A percentile compares a stretch with the other conserved stretches of the same genome.
These are phyloP conservation scores for Coniochaeta ligniaria DNA, from an alignment of 2,329 filamentous ascomycete genomes.

Conservation along the genomic window DNA sequence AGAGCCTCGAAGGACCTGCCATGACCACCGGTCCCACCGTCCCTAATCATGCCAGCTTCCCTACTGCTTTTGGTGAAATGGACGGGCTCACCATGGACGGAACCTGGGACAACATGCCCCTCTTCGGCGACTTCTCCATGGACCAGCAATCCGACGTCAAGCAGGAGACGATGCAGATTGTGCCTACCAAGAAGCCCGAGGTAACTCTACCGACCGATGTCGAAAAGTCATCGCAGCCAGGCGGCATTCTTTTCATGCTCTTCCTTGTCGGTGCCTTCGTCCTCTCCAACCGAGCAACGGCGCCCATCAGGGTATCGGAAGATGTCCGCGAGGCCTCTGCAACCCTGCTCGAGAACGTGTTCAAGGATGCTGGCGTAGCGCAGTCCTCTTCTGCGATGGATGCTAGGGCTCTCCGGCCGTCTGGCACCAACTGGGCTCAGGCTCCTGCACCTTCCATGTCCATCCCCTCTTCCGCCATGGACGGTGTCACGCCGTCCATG, in stretches of 20 bases:
- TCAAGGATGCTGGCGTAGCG: conserved; percentile 69
- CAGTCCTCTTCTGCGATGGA: conserved; percentile 35
- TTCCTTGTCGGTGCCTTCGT: conserved; percentile 95
- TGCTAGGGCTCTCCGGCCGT: conserved; percentile 43
- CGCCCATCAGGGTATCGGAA: conserved; percentile 71
- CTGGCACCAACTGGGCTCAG: conserved; percentile 40
- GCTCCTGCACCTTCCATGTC: conserved; percentile 28
- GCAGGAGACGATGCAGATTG: conserved; percentile 44
- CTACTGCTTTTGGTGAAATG: conserved; percentile 71
- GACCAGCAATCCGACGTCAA: conserved; percentile 46
- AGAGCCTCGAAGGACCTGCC: conserved; percentile 60
- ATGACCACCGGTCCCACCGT: conserved; percentile 24
- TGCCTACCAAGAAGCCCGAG: conserved; percentile 47
- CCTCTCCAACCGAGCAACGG: conserved; percentile 70
- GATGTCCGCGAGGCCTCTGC: conserved; percentile 74
- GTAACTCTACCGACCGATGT: conserved; percentile 36
- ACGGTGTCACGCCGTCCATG: conserved; percentile 47
- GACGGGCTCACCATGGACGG: conserved; percentile 75
- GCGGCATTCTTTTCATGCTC: conserved; percentile 85
- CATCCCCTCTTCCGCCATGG: conserved; percentile 36
- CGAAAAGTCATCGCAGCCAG: conserved; percentile 63
- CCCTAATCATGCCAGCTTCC: conserved; percentile 55
- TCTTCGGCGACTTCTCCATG: conserved; percentile 65
- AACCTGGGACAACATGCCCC: conserved; percentile 76
- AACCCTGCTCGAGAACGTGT: conserved; percentile 69